Conservation (phyloP, 108 stramenopile species). For the Pseudonitzschia multistriata region DNA sequence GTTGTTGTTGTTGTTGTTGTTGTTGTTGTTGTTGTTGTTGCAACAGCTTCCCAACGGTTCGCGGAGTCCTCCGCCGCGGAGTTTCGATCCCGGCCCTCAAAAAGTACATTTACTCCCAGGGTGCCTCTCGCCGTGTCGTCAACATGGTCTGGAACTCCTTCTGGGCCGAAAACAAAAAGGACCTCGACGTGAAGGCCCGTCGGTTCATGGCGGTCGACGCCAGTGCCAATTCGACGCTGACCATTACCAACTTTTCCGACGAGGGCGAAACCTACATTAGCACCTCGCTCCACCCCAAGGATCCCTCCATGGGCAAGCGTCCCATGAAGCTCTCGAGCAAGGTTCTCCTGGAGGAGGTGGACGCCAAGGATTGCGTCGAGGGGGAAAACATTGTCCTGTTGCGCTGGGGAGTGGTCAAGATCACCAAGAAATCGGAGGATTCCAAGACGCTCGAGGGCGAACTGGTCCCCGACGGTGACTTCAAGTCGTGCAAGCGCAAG, state of each 20-base stretch:
- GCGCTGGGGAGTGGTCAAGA: slow-evolving; percentile 92
- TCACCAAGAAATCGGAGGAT: slow-evolving; percentile 71
- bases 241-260: slow-evolving; percentile 68
- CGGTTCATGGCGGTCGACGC: slow-evolving; percentile 96
- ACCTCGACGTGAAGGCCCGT: slow-evolving; percentile 87
- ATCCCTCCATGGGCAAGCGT: slow-evolving; percentile 83
- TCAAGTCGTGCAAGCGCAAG: slow-evolving; percentile 92
- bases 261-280: slow-evolving; percentile 46
- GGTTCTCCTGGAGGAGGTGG: slow-evolving; percentile 87
- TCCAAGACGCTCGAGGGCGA: slow-evolving; percentile 69
- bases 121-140: slow-evolving; percentile 85
- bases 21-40: background rate
- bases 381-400: slow-evolving; percentile 93
- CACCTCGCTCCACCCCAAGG: slow-evolving; percentile 89
- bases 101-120: slow-evolving; percentile 89
- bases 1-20: too few species aligned
- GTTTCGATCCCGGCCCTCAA: slow-evolving; percentile 86
- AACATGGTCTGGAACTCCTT: slow-evolving; percentile 99
- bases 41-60: slow-evolving; percentile 89
- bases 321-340: slow-evolving; percentile 64
- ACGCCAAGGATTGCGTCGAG: slow-evolving; percentile 80
- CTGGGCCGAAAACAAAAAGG: slow-evolving; percentile 97
- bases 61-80: slow-evolving; percentile 93
- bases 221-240: slow-evolving; percentile 57
- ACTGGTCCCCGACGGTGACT: slow-evolving; percentile 84